Evolutionary conservation across 345 rosid species (phyloP), one percentile per base, ranked within the genome.

Genomic region (Excoecaria agallocha): DNA sequence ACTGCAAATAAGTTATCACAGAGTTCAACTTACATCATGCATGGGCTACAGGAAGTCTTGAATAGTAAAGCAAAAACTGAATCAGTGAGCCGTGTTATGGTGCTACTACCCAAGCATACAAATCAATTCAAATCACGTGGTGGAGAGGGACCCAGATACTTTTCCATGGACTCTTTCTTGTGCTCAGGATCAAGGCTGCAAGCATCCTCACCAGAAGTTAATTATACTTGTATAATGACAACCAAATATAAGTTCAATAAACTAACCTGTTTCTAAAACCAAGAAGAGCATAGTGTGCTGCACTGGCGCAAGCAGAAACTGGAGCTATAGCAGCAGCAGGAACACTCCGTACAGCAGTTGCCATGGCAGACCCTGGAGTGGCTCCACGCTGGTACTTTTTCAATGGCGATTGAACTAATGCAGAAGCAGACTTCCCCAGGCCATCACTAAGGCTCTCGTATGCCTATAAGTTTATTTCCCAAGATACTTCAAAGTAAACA

Each of bases 281-380:
- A 82, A 95, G 92, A 65, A 93, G 90, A 81, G 94, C 74, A 79
- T 72, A 88, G 82, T 93, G 96, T 37, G 88, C 81, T 24, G 99
- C 97, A 66, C 86, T 86, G 35, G 93, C 96, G 82, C 92, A 88
- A 68, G 93, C 96, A 77, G 98, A 88, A 75, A 89, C 90, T 2
- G 97, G 97, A 80, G 97, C 90, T 78, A 95, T 85, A 78, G 94
- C 90, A 86, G 99, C 99, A 66, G 94, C 85, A 78, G 99, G 99
- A 83, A 93, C 91, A 68, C 87, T 94, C 77, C 80, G 84, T 61
- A 91, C 81, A 64, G 88, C 99, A 68, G 96, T 85, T 48, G 90
- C 91, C 86, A 91, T 76, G 73, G 93, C 97, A 78, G 96, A 88
- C 58, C 91, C 89, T 8, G 94, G 91, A 81, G 92, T 90, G 13